Base-by-base conservation (phyloP, 257 asterid genomes). In the Cordia subcordata region DNA sequence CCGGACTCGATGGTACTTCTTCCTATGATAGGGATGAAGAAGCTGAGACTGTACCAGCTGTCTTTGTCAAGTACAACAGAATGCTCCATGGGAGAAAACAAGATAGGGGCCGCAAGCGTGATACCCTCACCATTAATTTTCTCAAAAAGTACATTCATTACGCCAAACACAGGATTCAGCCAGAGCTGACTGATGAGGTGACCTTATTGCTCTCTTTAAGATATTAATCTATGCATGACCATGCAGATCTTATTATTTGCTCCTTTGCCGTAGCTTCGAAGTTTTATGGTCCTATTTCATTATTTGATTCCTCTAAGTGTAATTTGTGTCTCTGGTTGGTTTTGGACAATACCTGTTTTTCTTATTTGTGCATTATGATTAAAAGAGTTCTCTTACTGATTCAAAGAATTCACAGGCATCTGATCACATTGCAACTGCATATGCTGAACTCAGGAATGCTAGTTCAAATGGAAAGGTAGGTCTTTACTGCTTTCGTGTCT, bases 121-220 rank as follows among this genome's bases (percentile, higher is more conserved):
- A 90, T 58, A 76, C 90, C 4, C 90, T 87, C 55, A 87, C 94
- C 49, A 87, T 90, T 53, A 85, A 87, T 72, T 90, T 90, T 70
- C 88, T 92, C 16, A 92, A 86, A 85, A 92, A 85, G 78, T 92
- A 77, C 78, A 92, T 88, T 51, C 94, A 88, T 69, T 88, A 92
- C 47, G 94, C 96, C 0, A 92, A 88, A 65, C 77, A 82, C 74
- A 84, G 97, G 77, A 79, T 84, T 68, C 90, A 84, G 70, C 99
- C 99, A 38, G 97, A 88, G 76, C 87, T 92, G 65, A 92, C 97
- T 66, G 95, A 86, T 69, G 99, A 92, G 97, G 99, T 92, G 15
- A 59, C 70, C 12, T 13, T 38, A 52, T 68, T 57, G 11, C 8
- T 50, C 62, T 53, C 35, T 27, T 27, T 27, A 27, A 0, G 54